Evolutionary conservation across 2,329 filamentous ascomycete genomes (phyloP), one percentile per base, ranked within the genome.

Genomic region (Knufia petricola): DNA sequence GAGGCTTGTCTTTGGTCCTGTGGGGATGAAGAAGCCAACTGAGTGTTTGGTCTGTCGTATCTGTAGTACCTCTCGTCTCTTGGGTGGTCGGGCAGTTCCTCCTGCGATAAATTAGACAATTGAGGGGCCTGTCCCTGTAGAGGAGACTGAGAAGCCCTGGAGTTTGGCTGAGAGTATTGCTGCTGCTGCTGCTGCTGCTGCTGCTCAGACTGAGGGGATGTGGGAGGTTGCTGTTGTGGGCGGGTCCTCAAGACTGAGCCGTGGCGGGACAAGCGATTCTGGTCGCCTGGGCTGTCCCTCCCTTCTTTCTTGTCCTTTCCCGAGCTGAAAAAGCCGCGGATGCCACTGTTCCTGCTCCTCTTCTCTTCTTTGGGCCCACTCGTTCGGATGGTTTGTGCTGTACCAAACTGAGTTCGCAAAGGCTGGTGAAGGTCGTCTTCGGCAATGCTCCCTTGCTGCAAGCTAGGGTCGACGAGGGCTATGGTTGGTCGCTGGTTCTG

Each of bases 161-260:
- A 36, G 10, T 31, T 36, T 15, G 49, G 48, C 26, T 52, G 45
- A n/a, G 40, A 30, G 15, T 50, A 36, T 6, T 36, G 15, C 32
- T 36, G 32, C 15, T 30, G 28, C 13, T 30, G 28, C 13, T 30
- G 28, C 13, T 30, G 28, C 13, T 30, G 28, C 13, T 30, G 28
- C 13, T 30, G 30, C n/a, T 53, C 53, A 9, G 51, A 52, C 28
- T 55, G 53, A 23, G 48, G 50, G 10, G 55, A 55, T 37, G 50
- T 52, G 13, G 52, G 46, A n/a, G 50, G 50, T 46, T 51, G 38
- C 10, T 45, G 15, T 9, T 49, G 46, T 8, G 51, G 47, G 13
- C 51, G 32, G 30, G 54, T 59, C 39, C 50, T 54, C 49, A 59
- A 47, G 7, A 59, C 50, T 15, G 56, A 59, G 19, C 52, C 49